These are phyloP conservation scores for Candida krabiensis DNA, from an alignment of 805 yeast genomes.

Conservation along the genomic window DNA sequence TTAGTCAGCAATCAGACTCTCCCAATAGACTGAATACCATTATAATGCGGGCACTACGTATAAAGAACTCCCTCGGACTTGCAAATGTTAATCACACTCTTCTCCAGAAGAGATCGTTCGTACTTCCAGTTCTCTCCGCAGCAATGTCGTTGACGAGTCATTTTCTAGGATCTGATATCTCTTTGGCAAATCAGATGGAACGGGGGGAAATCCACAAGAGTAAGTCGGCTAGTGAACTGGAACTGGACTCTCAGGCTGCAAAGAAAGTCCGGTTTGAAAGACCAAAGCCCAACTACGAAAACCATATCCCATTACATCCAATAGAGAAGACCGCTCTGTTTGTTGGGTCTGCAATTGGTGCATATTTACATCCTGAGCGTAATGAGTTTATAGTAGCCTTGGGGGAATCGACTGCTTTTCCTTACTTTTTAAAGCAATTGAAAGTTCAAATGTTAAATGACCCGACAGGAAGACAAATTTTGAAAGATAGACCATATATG, in stretches of 20 bases:
- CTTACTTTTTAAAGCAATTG: conserved; percentile 59
- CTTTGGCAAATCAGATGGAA: conserved; percentile 62
- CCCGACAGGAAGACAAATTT: conserved; percentile 71
- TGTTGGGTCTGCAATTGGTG: conserved; percentile 72
- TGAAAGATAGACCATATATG: conserved; percentile 80
- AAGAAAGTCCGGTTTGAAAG: conserved; percentile 37
- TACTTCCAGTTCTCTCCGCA: conserved; percentile 18
- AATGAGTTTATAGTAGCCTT: conserved; percentile 75
- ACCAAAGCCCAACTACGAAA: conserved; percentile 55
- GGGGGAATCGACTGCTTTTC: conserved; percentile 89
- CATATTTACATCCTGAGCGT: conserved; percentile 72
- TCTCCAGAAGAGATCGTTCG: conserved; percentile 11
- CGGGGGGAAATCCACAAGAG: conserved; percentile 44
- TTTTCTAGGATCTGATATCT: conserved; percentile 40
- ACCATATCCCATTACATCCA: conserved; percentile 72
- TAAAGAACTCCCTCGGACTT: too few relatives aligned
- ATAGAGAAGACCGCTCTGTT: conserved; percentile 67
- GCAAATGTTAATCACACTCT: too few relatives aligned
- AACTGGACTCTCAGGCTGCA: conserved; percentile 15
- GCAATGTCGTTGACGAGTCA: conserved; percentile 15
- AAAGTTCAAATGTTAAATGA: conserved; percentile 75
- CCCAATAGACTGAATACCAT: too few relatives aligned
- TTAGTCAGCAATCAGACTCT: too few relatives aligned
- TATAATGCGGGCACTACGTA: too few relatives aligned
- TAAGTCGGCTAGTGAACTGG: conserved; percentile 29